Evolutionary conservation across 2,329 filamentous ascomycete species (phyloP).

Genomic region (Graphilbum sp.): DNA sequence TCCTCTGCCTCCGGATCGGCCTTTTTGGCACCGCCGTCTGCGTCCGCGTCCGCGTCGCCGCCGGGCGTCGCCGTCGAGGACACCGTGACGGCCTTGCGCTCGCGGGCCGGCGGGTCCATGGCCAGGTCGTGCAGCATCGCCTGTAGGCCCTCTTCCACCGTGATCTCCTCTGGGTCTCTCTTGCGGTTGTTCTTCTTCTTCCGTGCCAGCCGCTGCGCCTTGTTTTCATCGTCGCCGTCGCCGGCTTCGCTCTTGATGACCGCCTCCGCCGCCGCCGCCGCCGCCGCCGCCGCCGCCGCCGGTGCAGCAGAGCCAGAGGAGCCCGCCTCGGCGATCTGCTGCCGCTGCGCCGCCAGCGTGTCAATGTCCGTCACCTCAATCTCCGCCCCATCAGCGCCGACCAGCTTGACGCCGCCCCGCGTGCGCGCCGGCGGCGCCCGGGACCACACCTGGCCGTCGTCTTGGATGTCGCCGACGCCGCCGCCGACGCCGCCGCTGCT

Average conservation of each 20-base stretch:
- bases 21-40: slow-evolving; percentile 10
- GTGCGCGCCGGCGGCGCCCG: slow-evolving; percentile 17
- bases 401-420: slow-evolving; percentile 20
- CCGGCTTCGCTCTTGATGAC: not conserved
- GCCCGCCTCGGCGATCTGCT: too few species aligned
- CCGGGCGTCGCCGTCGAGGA: too few species aligned
- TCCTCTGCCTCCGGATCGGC: not conserved
- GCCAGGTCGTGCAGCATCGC: slow-evolving; percentile 27
- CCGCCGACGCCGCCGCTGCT: too few species aligned
- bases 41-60: slow-evolving; percentile 7
- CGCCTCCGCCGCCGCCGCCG: slow-evolving; percentile 6
- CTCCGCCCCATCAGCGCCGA: slow-evolving; percentile 24
- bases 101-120: slow-evolving; percentile 8
- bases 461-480: slow-evolving; percentile 7
- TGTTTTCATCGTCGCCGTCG: not conserved
- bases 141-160: slow-evolving; percentile 23
- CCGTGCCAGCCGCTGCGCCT: not conserved
- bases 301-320: too few species aligned
- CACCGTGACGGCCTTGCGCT: not conserved
- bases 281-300: not conserved
- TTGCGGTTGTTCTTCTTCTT: slow-evolving; percentile 7
- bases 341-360: slow-evolving; percentile 15
- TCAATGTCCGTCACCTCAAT: slow-evolving; percentile 22
- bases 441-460: slow-evolving; percentile 26
- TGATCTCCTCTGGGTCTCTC: slow-evolving; percentile 21